Percentiles rank a stretch among this genome's conserved stretches.
Evolutionary conservation across 2,329 filamentous ascomycete genomes (phyloP).

Genomic region (Colletotrichum sojae): DNA sequence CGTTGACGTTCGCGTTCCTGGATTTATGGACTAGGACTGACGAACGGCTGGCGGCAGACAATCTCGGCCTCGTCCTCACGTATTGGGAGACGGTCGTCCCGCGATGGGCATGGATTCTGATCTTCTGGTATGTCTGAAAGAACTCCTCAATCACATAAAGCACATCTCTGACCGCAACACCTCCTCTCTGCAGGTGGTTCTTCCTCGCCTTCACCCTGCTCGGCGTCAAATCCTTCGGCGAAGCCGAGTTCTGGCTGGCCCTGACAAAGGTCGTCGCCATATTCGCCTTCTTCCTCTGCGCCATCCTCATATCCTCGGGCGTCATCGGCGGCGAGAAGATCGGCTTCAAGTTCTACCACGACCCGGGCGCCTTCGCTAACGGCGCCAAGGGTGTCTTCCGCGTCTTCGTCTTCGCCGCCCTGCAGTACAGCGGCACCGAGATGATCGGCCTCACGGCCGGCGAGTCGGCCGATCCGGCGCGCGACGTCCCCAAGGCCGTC

Average conservation of each 20-base stretch:
- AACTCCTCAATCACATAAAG: conserved; percentile 20
- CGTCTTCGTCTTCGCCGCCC: conserved; percentile 43
- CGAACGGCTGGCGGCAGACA: conserved; percentile 46
- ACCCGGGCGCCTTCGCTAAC: conserved; percentile 42
- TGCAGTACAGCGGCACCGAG: conserved; percentile 44
- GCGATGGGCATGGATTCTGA: conserved; percentile 73
- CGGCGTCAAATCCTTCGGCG: conserved; percentile 57
- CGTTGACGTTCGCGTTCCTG: accelerated
- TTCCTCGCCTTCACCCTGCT: conserved; percentile 63
- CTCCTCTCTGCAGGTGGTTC: conserved; percentile 53
- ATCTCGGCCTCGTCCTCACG: conserved; percentile 73
- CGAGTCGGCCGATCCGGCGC: conserved; percentile 59
- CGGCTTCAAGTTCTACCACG: conserved; percentile 39
- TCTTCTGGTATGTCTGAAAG: conserved; percentile 71
- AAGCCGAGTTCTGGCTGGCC: conserved; percentile 71
- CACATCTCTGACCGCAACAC: neutral
- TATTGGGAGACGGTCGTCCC: conserved; percentile 75
- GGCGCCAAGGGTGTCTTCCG: conserved; percentile 44
- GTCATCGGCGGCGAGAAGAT: conserved; percentile 43
- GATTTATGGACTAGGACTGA: neutral
- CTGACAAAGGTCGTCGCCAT: conserved; percentile 68
- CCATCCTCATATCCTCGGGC: conserved; percentile 57
- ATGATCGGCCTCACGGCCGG: conserved; percentile 43
- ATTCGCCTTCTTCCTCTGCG: conserved; percentile 73
- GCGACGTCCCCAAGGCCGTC: conserved; percentile 50